These are phyloP conservation scores for Lenzites betulinus DNA, from an alignment of 768 basidiomycete genomes.

Conservation along the genomic window DNA sequence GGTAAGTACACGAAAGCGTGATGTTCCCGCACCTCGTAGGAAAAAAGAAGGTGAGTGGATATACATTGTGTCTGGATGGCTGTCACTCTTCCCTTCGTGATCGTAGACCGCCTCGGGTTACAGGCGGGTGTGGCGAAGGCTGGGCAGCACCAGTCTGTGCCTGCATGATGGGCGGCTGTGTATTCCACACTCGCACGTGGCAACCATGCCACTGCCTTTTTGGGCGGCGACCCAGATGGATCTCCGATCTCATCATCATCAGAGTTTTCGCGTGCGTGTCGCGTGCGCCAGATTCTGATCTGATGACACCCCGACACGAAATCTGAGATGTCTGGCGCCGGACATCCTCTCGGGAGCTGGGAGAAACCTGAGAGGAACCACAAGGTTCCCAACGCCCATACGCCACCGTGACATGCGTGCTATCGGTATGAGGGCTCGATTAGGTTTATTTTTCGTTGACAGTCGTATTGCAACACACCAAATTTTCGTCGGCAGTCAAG, in stretches of 20 bases:
- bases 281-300: conserved; percentile 3
- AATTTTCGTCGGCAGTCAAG: too few species aligned
- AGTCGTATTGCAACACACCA: too few species aligned
- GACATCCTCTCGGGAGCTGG: neutral
- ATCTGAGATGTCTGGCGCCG: neutral
- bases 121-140: neutral
- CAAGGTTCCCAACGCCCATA: neutral
- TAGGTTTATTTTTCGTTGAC: too few species aligned
- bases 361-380: neutral
- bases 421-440: too few species aligned
- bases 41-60: neutral
- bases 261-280: neutral
- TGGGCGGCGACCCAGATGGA: neutral
- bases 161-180: conserved; percentile 4
- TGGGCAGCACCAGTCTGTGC: neutral
- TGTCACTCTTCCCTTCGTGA: neutral
- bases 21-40: too few species aligned
- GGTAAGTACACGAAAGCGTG: neutral
- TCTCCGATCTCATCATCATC: conserved; percentile 9
- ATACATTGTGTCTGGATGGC: neutral
- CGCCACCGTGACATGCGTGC: too few species aligned
- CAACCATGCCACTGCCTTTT: neutral
- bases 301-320: neutral
- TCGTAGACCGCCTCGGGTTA: neutral
- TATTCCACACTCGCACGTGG: conserved; percentile 1